These are phyloP conservation scores for Saccharata proteae DNA, from an alignment of 2,329 filamentous ascomycete species.

Conservation along the genomic window DNA sequence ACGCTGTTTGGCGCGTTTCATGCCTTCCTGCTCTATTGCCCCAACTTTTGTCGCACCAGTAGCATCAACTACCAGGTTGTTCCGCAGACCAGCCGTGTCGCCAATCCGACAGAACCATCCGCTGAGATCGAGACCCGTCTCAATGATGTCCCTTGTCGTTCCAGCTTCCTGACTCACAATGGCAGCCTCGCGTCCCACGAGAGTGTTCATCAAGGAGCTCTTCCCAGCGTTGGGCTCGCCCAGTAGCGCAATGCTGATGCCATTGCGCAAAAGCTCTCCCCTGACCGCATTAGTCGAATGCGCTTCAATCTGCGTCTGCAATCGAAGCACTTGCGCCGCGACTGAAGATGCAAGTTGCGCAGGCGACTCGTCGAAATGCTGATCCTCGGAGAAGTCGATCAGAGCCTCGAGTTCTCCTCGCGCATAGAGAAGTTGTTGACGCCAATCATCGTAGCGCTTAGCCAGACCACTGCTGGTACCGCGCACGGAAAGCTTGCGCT, in stretches of 20 bases:
- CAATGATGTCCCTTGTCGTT: slow-evolving; percentile 87
- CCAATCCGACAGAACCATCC: slow-evolving; percentile 91
- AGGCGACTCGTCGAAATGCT: slow-evolving; percentile 88
- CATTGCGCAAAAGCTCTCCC: slow-evolving; percentile 71
- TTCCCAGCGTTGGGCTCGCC: slow-evolving; percentile 93
- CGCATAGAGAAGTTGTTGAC: slow-evolving; percentile 61
- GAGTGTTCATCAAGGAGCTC: slow-evolving; percentile 79
- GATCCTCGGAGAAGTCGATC: slow-evolving; percentile 95
- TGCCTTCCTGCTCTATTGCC: slow-evolving; percentile 76
- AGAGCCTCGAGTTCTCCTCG: slow-evolving; percentile 87
- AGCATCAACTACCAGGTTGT: not conserved
- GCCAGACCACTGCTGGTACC: slow-evolving; percentile 61
- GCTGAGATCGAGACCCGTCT: slow-evolving; percentile 77
- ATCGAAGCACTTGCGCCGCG: slow-evolving; percentile 45
- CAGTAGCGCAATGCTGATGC: slow-evolving; percentile 74
- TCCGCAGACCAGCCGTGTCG: slow-evolving; percentile 79
- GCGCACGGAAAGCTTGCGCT: slow-evolving; percentile 73
- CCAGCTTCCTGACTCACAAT: slow-evolving; percentile 91
- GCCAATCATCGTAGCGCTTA: slow-evolving; percentile 71
- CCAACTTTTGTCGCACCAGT: slow-evolving; percentile 40
- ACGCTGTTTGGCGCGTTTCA: slow-evolving; percentile 69
- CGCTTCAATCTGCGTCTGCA: slow-evolving; percentile 51
- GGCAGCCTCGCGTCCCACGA: slow-evolving; percentile 85
- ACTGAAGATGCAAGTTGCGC: slow-evolving; percentile 60
- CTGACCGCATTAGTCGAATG: slow-evolving; percentile 69